Evolutionary conservation across 306 rosid genomes (phyloP).

Genomic region (Castanea mollissima): DNA sequence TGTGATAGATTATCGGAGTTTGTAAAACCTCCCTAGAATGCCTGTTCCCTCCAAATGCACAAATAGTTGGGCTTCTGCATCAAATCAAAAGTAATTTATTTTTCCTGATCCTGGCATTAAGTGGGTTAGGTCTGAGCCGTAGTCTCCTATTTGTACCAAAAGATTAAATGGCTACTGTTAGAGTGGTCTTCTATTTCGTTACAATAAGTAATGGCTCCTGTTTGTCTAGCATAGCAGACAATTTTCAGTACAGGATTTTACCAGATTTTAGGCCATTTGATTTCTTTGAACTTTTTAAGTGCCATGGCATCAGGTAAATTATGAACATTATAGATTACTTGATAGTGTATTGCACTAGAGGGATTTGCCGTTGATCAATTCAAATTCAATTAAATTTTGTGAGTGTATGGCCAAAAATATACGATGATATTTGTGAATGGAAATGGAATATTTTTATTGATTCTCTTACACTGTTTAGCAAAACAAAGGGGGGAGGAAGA

Average conservation of each 20-base stretch:
- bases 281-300: slow-evolving; percentile 16
- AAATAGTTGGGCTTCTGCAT: slow-evolving; percentile 9
- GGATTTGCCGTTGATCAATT: not conserved
- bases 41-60: not conserved
- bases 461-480: not conserved
- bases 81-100: slow-evolving; percentile 4
- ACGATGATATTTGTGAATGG: not conserved
- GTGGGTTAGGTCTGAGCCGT: not conserved
- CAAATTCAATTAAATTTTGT: not conserved
- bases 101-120: slow-evolving; percentile 5
- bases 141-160: slow-evolving; percentile 6
- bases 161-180: not conserved
- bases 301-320: not conserved
- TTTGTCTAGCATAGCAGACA: not conserved
- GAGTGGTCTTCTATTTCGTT: not conserved
- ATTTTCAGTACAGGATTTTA: slow-evolving; percentile 1
- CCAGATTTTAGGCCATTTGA: slow-evolving; percentile 13
- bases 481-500: not conserved
- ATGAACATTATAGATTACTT: not conserved
- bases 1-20: slow-evolving; percentile 96
- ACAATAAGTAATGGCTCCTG: not conserved
- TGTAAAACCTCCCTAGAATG: slow-evolving; percentile 39
- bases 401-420: not conserved
- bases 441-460: not conserved
- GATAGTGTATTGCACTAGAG: not conserved